Evolutionary conservation across 306 rosid genomes (phyloP).

Genomic region (Cicer judaicum): DNA sequence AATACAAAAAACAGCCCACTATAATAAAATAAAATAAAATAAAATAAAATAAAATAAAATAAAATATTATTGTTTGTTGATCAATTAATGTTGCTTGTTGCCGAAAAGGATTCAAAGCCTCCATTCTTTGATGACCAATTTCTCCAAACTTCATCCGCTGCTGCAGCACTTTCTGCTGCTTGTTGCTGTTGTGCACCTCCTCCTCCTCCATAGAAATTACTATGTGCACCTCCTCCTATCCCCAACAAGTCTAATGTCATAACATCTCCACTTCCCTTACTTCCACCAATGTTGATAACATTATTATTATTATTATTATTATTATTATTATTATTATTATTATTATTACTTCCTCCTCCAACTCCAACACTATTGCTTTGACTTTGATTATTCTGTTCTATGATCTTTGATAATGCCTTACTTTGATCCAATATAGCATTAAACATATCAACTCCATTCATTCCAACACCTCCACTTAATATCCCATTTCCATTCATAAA

Average conservation of each 20-base stretch:
- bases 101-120: constrained; percentile 63
- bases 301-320: constrained; percentile 5
- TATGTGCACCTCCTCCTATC: constrained; percentile 47
- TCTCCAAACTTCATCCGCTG: constrained; percentile 60
- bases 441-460: constrained; percentile 60
- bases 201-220: not conserved
- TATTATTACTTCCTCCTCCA: constrained; percentile 44
- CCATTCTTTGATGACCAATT: constrained; percentile 55
- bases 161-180: constrained; percentile 41
- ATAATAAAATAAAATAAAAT: not conserved
- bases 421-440: constrained; percentile 62
- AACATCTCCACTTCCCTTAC: constrained; percentile 52
- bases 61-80: too few species aligned
- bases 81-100: constrained; percentile 50
- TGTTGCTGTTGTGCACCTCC: constrained; percentile 45
- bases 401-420: constrained; percentile 55
- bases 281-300: constrained; percentile 40
- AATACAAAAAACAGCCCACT: not conserved
- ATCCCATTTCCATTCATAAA: constrained; percentile 28
- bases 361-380: not conserved
- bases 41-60: not conserved
- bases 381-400: constrained; percentile 50
- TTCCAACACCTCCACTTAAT: constrained; percentile 6
- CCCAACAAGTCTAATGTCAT: constrained; percentile 86
- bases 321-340: too few species aligned